Percentiles rank a stretch among this genome's conserved stretches.
Conservation (phyloP, 2,329 filamentous ascomycete species). For the Pezicula neosporulosa region DNA sequence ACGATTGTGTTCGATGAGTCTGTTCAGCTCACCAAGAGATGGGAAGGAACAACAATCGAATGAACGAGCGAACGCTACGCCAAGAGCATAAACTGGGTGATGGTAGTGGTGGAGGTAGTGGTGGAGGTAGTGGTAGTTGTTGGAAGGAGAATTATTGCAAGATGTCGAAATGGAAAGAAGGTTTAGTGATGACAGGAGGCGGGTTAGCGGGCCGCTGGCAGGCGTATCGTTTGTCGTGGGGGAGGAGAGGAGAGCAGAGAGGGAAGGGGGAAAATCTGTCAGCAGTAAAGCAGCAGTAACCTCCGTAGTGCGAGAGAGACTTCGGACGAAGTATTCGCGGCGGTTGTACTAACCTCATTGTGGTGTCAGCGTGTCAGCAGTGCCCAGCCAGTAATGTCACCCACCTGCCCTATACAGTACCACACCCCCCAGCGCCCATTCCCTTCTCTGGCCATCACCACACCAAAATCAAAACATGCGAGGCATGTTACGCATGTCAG, state of each 20-base stretch:
- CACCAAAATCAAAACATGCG: too few species aligned
- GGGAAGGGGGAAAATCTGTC: not conserved
- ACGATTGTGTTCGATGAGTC: too few species aligned
- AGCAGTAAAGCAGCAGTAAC: too few species aligned
- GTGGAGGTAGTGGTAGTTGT: not conserved
- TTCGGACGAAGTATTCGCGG: not conserved
- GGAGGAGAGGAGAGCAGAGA: not conserved
- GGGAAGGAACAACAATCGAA: too few species aligned
- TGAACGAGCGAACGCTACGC: too few species aligned
- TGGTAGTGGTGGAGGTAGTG: not conserved
- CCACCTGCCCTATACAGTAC: not conserved
- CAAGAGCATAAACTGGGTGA: too few species aligned
- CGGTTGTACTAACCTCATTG: not conserved
- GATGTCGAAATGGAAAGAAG: not conserved
- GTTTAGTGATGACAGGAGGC: not conserved
- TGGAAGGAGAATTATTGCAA: not conserved
- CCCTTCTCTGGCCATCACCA: too few species aligned
- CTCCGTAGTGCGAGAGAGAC: not conserved
- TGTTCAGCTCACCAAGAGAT: too few species aligned
- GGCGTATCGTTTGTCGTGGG: too few species aligned
- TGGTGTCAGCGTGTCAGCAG: not conserved
- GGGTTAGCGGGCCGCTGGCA: not conserved
- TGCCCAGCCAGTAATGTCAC: not conserved
- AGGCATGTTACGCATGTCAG: not conserved
- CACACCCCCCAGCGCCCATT: too few species aligned